A percentile compares a stretch with the other conserved stretches of the same genome.
These are phyloP conservation scores for Brassica rapa DNA, from an alignment of 345 rosid genomes.

Conservation along the genomic window DNA sequence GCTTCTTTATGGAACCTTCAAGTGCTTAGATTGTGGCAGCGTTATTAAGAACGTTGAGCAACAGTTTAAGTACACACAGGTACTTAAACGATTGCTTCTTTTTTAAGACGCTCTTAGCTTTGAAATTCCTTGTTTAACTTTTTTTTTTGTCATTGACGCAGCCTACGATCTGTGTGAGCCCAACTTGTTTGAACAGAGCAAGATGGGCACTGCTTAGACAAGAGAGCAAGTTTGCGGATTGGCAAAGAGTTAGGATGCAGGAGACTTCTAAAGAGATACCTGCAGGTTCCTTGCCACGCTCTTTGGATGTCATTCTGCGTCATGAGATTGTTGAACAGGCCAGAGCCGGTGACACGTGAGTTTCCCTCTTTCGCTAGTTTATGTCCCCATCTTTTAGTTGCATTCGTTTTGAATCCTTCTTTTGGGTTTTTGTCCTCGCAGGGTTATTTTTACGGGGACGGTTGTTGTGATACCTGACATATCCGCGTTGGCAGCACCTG, in stretches of 20 bases:
- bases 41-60: conserved; percentile 87
- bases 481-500: conserved; percentile 86
- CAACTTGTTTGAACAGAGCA: conserved; percentile 62
- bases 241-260: conserved; percentile 99
- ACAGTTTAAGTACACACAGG: conserved; percentile 96
- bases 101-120: not conserved
- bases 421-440: conserved; percentile 33
- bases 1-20: conserved; percentile 86
- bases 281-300: conserved; percentile 93
- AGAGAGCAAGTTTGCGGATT: conserved; percentile 95
- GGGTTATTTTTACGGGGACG: conserved; percentile 92
- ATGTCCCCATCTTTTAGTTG: not conserved
- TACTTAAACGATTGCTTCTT: conserved; percentile 21
- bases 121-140: not conserved
- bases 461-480: conserved; percentile 94
- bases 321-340: conserved; percentile 98
- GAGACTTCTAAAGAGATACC: conserved; percentile 98
- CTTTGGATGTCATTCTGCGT: conserved; percentile 89
- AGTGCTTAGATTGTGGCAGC: conserved; percentile 80
- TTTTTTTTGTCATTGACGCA: conserved; percentile 22
- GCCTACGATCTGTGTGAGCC: conserved; percentile 82
- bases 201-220: conserved; percentile 91
- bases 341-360: conserved; percentile 97
- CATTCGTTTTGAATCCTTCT: not conserved
- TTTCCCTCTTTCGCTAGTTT: not conserved